Evolutionary conservation across 192 early-diverging fungal genomes (phyloP), one percentile per base, ranked within the genome.

Genomic region (Dimargaris cristalligena): DNA sequence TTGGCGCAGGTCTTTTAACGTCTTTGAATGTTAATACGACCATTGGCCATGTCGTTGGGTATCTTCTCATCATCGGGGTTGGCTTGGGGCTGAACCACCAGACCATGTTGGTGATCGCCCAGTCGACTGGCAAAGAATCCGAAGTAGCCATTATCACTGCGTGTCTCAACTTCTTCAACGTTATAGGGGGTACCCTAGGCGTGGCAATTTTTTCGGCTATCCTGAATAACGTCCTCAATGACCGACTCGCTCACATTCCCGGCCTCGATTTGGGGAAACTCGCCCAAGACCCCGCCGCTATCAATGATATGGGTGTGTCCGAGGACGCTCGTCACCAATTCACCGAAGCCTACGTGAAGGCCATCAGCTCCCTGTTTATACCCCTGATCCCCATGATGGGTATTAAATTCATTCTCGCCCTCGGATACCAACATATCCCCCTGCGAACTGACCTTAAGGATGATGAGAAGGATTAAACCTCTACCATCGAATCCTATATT

Each of bases 1-100:
- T 78, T 34, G 89, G 87, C 25, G 49, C 69, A 20, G 77, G 69
- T 18, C 71, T 93, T 28, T 60, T 84, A 18, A 63, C 72, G 2
- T 72, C 77, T 1, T 61, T 86, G 26, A 50, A 69, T 32, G 73
- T 67, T n/a, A 60, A 67, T 16, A 66, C 76, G 11, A 69, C 46
- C 26, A 61, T 60, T 0, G 81, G 72, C 22, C 60, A 73, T 65
- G 67, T 74, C 41, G 75, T 83, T 61, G 74, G 80, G 11, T 86
- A 73, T 56, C 61, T 89, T 52, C 60, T 91, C 16, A 62, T 90
- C 51, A 30, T 76, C 34, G 91, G 90, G 2, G 32, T 82, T 26
- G 94, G 94, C 11, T 57, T 84, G 26, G 91, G 94, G 34, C 57
- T 70, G 26, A 75, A 78, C 58, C 71, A 90, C 47, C 88, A 88